These are phyloP conservation scores for Lycium ferocissimum DNA, from an alignment of 257 asterid genomes.

Conservation along the genomic window DNA sequence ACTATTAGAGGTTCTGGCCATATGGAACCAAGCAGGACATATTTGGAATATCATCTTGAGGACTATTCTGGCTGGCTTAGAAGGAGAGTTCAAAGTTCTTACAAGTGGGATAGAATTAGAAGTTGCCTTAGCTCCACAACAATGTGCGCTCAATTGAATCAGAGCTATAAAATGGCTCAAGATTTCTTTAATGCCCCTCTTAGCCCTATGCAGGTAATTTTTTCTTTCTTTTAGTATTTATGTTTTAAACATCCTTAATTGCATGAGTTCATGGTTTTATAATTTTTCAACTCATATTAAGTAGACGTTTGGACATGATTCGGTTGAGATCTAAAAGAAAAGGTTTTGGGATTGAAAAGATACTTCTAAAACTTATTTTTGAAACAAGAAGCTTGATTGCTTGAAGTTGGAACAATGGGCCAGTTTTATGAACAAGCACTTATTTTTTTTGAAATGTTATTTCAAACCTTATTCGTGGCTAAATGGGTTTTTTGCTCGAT, in stretches of 20 bases:
- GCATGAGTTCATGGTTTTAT: not conserved
- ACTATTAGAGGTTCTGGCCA: constrained; percentile 76
- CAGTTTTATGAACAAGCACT: too few species aligned
- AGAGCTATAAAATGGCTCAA: constrained; percentile 82
- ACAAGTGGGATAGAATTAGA: constrained; percentile 86
- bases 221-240: not conserved
- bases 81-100: constrained; percentile 67
- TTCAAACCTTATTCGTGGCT: too few species aligned
- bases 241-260: not conserved
- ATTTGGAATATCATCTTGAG: constrained; percentile 72
- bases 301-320: not conserved
- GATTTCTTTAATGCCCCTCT: constrained; percentile 89
- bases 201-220: constrained; percentile 77
- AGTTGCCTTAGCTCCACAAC: constrained; percentile 72
- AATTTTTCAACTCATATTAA: not conserved
- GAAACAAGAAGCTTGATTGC: too few species aligned
- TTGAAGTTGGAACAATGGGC: too few species aligned
- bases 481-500: not conserved
- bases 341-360: too few species aligned
- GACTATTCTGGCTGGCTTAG: constrained; percentile 72
- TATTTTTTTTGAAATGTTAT: too few species aligned
- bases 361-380: too few species aligned
- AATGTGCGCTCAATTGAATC: constrained; percentile 75
- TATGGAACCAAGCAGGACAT: constrained; percentile 70
- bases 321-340: too few species aligned